Base-by-base conservation (phyloP, 495 filamentous ascomycete genomes). In the Talaromyces trachyspermus region DNA sequence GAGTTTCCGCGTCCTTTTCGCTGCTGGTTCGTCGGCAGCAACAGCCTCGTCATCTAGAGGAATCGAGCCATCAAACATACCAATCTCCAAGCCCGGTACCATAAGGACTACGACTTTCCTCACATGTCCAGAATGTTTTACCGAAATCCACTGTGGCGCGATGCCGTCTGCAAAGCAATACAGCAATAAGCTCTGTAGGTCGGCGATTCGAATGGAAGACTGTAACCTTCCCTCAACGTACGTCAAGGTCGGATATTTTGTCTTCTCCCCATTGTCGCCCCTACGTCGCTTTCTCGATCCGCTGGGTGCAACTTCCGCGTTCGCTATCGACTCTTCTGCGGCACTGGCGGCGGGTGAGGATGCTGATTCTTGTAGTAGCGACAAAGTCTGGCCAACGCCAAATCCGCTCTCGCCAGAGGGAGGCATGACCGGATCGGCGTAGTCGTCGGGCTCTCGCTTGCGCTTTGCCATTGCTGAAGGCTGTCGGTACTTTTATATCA, bases 71-170 rank as follows among this genome's bases (percentile, higher is more conserved):
- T 89, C 79, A 64, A 96, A 94, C 87, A 95, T 91, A 24, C 80
- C 85, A 53, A 84, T 78, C 61, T 95, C 89, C 11, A 97, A 63
- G 9, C 91, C 92, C 0, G 92, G 94, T 5, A 95, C 85, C 85
- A 97, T 91, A 49, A 97, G 65, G n/a, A 89, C 78, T 12, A 95
- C 92, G 17, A 89, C 83, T 62, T 90, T 94, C 27, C 80, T 72
- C 43, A 97, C 82, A 53, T 82, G 71, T 0, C 75, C 74, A 43
- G 88, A 84, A 58, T 95, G 78, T 54, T 79, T 76, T 38, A 95
- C 74, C 17, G 86, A 79, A 14, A 95, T 79, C 85, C 90, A 98
- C 64, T 92, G 85, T 4, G 94, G 92, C 5, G 84, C 78, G 23
- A 71, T 53, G 0, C 85, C 92, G 62, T 96, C 89, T 33, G 89